Evolutionary conservation across 2,329 filamentous ascomycete genomes (phyloP), one percentile per base, ranked within the genome.

Genomic region (Pestalotiopsis sp.): DNA sequence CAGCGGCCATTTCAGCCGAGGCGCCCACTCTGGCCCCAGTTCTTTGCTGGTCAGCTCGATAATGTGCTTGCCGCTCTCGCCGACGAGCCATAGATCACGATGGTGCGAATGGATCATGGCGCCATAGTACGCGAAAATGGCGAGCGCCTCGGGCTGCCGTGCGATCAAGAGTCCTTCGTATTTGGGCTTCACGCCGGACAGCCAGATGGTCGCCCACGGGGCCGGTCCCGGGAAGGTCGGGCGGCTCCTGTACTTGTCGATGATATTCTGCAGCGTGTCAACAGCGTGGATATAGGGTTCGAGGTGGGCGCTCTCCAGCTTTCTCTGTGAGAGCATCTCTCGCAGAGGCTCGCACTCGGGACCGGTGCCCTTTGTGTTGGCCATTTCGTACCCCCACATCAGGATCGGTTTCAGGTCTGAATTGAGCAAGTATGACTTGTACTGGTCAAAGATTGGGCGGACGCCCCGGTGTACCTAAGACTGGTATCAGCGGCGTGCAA

Each of bases 51-150:
- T 27, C 3, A 67, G 49, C 11, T 57, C 25, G 12, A 67, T 55
- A 11, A 67, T 67, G 41, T 67, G 57, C 59, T 57, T 62, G 20
- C 65, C 65, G 13, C 39, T 36, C 20, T 63, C 59, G 12, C 72
- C 71, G n/a, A 79, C 70, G 64, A 76, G 75, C 77, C 77, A 79
- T 57, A 77, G 27, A 14, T 69, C 41, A 41, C 70, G 68, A 14
- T 55, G 49, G 17, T 70, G 73, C 31, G 74, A 67, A 64, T 79
- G 74, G 17, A 79, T 70, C 25, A 79, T 70, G 20, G 75, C 69
- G 0, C 73, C 70, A 57, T 78, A 77, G 68, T 78, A 74, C 4
- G 72, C 74, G 23, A 79, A 67, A 7, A 79, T 60, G 1, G 74
- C 71, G 9, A 78, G 36, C 6, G 74, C 76, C 61, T 75, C 75